A percentile compares a stretch with the other conserved stretches of the same genome.
phyloP scores from a whole-genome alignment of 179 eudicot genomes.

The Corrigiola litoralis region DNA sequence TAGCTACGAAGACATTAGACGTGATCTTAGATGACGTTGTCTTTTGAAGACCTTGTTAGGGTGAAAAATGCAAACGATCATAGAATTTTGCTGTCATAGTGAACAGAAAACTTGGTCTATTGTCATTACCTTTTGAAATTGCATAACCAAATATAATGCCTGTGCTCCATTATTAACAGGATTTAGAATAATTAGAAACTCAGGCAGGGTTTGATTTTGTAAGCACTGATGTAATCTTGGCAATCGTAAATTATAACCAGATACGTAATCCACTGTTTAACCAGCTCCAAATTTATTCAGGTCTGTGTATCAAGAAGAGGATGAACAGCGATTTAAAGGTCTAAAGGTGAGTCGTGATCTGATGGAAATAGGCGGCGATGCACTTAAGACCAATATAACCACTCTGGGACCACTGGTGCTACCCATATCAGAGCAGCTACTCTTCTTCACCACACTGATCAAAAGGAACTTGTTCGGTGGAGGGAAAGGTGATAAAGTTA shows the following conservation, averaged over 20 bases:
- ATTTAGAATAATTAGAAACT: too few species aligned
- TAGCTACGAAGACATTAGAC: too few species aligned
- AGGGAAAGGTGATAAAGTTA: background rate
- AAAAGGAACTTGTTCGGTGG: slow-evolving; percentile 46
- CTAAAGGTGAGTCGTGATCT: slow-evolving; percentile 68
- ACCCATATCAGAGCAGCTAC: slow-evolving; percentile 83
- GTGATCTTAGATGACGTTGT: too few species aligned
- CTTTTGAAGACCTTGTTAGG: too few species aligned
- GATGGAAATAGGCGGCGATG: slow-evolving; percentile 81
- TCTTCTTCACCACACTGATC: slow-evolving; percentile 66
- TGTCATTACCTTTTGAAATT: too few species aligned
- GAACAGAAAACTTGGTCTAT: too few species aligned
- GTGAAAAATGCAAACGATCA: too few species aligned
- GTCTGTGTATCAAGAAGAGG: slow-evolving; percentile 88
- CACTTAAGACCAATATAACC: slow-evolving; percentile 93
- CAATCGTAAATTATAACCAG: background rate
- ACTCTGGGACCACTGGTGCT: slow-evolving; percentile 89
- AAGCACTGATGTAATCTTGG: too few species aligned
- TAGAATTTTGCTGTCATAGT: too few species aligned
- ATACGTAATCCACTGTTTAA: background rate
- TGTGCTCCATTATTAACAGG: too few species aligned
- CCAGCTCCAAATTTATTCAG: slow-evolving; percentile 21
- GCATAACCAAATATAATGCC: too few species aligned
- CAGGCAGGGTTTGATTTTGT: too few species aligned
- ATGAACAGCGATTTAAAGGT: slow-evolving; percentile 57